Base-by-base conservation (phyloP, 164 flowering plant species). In the Vitis rupestris region DNA sequence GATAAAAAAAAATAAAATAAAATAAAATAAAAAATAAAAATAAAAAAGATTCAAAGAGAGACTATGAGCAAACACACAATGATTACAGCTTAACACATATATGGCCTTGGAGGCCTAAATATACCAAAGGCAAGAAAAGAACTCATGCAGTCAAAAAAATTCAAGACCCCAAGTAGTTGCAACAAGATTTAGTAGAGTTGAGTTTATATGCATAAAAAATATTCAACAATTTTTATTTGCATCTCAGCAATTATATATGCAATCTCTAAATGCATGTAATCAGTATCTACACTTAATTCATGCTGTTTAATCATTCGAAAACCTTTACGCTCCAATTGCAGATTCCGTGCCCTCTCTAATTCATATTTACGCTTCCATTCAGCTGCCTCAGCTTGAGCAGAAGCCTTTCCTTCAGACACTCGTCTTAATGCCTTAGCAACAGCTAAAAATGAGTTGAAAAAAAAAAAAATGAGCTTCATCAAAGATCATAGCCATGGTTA, bases 361-460 rank as follows among this genome's bases (percentile, higher is more conserved):
- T 91, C 97, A 80, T 79, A 93, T 81, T 88, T 91, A 44, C 99
- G 93, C 78, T 91, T 96, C 99, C 99, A 96, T 76, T 93, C 98
- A 80, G 94, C 91, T 73, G 98, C 99, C 85, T 95, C 98, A 62
- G 97, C 97, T 85, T 88, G 92, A 71, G 99, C 98, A 83, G 94
- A 74, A 76, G 99, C 98, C 81, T 93, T 96, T 51, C 86, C 95
- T 82, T 96, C 99, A 67, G 95, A 88, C 61, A 84, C 97, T 63
- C 82, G 81, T 76, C 97, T 84, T 61, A 96, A 74, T 47, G 97
- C 90, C 82, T 96, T 93, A 11, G 93, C 97, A 75, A 96, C 97
- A 83, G 97, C 99, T 96, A 76, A 66, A 59, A 16, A 66, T n/a
- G 29, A 61, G 53, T 64, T 27, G 13, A 50, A 67, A 63, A 53